Conservation (phyloP, 2,329 filamentous ascomycete genomes). For the Neocatenulostroma microsporum region DNA sequence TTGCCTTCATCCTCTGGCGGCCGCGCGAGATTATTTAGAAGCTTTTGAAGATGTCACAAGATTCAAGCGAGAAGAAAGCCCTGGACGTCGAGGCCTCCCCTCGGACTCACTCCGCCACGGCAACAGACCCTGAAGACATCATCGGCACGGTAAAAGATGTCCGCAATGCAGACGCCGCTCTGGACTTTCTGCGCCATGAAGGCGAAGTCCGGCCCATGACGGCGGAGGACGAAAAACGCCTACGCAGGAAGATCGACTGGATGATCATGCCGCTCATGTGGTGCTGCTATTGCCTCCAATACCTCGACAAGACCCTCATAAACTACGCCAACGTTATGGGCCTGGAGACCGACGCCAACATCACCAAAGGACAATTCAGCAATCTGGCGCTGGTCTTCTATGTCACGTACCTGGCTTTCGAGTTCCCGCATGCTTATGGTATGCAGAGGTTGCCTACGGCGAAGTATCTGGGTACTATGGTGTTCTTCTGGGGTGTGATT, state of each 20-base stretch:
- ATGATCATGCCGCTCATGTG: conserved; percentile 36
- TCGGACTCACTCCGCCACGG: too few species aligned
- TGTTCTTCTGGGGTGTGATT: conserved; percentile 42
- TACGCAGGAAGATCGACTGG: conserved; percentile 29
- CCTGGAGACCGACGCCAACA: conserved; percentile 29
- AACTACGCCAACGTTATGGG: conserved; percentile 33
- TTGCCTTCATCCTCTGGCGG: background rate
- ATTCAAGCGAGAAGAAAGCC: conserved; percentile 12
- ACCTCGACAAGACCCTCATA: conserved; percentile 33
- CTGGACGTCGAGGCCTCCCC: conserved; percentile 12
- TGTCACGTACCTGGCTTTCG: conserved; percentile 31
- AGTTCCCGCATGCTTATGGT: conserved; percentile 38
- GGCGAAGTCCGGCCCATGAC: conserved; percentile 21
- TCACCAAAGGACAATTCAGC: conserved; percentile 31
- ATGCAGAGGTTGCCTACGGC: conserved; percentile 49
- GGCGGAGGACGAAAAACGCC: conserved; percentile 10
- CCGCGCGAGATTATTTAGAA: too few species aligned
- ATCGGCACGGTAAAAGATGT: conserved; percentile 23
- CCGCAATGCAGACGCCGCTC: conserved; percentile 24
- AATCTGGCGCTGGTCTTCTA: conserved; percentile 31
- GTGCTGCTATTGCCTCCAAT: conserved; percentile 34
- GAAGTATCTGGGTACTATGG: conserved; percentile 43
- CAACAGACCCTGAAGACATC: conserved; percentile 9
- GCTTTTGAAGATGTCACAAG: conserved; percentile 1
- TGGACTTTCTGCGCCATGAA: conserved; percentile 25